phyloP scores from a whole-genome alignment of 2,329 filamentous ascomycete species.

The Cladophialophora yegresii region DNA sequence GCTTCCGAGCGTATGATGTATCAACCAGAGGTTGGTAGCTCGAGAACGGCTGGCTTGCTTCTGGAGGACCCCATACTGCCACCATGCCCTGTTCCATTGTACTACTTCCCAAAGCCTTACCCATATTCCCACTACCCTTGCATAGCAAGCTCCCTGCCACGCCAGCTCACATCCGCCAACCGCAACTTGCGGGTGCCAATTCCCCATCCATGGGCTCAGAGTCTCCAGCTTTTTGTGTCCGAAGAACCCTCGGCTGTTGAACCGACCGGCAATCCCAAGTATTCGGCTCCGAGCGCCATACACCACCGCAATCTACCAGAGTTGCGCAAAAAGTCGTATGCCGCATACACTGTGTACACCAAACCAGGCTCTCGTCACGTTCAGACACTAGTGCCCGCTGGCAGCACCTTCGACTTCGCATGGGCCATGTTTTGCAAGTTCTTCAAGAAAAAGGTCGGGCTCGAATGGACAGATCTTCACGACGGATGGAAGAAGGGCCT shows the following conservation, averaged over 20 bases:
- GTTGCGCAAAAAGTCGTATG: conserved; percentile 54
- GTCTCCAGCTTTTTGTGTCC: conserved; percentile 63
- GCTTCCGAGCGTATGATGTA: background rate
- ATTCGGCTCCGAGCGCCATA: conserved; percentile 47
- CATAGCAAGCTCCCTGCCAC: conserved; percentile 25
- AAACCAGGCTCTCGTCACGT: conserved; percentile 39
- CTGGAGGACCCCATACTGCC: conserved; percentile 6
- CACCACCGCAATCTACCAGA: conserved; percentile 47
- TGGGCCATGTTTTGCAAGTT: conserved; percentile 57
- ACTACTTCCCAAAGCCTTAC: conserved; percentile 13
- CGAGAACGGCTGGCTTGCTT: background rate
- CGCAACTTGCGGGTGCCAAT: conserved; percentile 29
- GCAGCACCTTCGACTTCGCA: conserved; percentile 45
- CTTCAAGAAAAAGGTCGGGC: conserved; percentile 60
- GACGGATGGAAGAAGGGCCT: conserved; percentile 22
- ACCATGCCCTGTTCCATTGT: conserved; percentile 22
- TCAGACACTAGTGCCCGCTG: conserved; percentile 41
- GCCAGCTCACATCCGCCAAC: conserved; percentile 19
- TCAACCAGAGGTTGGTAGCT: background rate
- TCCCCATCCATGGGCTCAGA: conserved; percentile 35
- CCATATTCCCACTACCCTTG: conserved; percentile 21
- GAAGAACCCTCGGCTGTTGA: background rate
- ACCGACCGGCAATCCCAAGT: background rate
- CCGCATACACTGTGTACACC: conserved; percentile 56
- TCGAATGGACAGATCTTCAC: conserved; percentile 58